Base-by-base conservation (phyloP, 345 rosid genomes). In the Nasturtium officinale region DNA sequence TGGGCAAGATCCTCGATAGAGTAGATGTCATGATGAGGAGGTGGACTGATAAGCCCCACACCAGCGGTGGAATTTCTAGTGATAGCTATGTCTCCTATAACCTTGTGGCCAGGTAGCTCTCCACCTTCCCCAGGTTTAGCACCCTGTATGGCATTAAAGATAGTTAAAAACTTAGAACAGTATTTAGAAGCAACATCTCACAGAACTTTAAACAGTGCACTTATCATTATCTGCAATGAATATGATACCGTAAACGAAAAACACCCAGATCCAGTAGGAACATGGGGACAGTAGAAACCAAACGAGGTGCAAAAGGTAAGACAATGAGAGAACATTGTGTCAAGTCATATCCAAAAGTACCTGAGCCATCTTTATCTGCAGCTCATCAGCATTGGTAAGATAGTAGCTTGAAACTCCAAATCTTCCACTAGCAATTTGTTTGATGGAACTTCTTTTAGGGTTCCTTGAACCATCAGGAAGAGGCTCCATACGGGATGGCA, bases 91-190 rank as follows among this genome's bases (percentile, higher is more conserved):
- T 96, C 99, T 65, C 98, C 99, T 37, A 92, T 89, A 53, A 96
- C 99, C 83, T 96, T 96, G 83, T 96, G 97, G 64, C 99, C 99
- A 30, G 99, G 99, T 77, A 96, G 98, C 77, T 96, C 99, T 55
- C 99, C 99, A 66, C 99, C 99, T 89, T 96, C 99, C 69, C 99
- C 99, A 52, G 99, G 99, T 82, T 96, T 96, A 54, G 99, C 99
- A 48, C 99, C 99, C 99, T 96, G 82, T 37, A 52, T 73, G 69
- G 51, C 62, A 73, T 68, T 21, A 60, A 47, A 75, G 26, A 68
- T 7, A 61, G 62, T 79, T 48, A 73, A 38, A 26, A 46, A 47
- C n/a, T 45, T 21, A 23, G 11, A 57, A 29, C 11, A 66, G 11
- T 15, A n/a, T 55, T 2, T 23, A 23, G 25, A 23, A 23, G 25